phyloP scores from a whole-genome alignment of 805 yeast species.

The Priceomyces medius region DNA sequence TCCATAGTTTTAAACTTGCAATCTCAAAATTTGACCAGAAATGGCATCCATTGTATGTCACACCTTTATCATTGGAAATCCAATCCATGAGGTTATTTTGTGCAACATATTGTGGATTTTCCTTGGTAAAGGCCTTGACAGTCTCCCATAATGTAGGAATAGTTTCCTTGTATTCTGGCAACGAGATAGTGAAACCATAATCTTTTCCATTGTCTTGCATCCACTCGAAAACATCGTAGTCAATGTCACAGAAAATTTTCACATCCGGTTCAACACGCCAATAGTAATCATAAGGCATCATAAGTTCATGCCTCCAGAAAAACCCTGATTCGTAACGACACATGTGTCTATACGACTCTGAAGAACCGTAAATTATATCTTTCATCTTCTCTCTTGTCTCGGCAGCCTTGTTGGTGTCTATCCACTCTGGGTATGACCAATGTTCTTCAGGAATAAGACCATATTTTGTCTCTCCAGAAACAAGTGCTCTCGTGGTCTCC shows the following conservation, averaged over 20 bases:
- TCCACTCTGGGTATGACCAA: slow-evolving; percentile 83
- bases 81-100: slow-evolving; percentile 66
- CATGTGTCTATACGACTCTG: slow-evolving; percentile 81
- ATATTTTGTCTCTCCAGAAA: slow-evolving; percentile 72
- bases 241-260: slow-evolving; percentile 74
- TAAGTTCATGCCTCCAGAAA: slow-evolving; percentile 72
- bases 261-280: slow-evolving; percentile 93
- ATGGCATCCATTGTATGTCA: slow-evolving; percentile 74
- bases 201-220: slow-evolving; percentile 72
- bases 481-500: slow-evolving; percentile 58
- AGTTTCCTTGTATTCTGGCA: slow-evolving; percentile 80
- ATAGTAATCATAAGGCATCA: slow-evolving; percentile 78
- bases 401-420: slow-evolving; percentile 71
- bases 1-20: slow-evolving; percentile 69
- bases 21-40: slow-evolving; percentile 89
- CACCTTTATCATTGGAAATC: slow-evolving; percentile 65
- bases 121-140: slow-evolving; percentile 60
- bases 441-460: slow-evolving; percentile 80
- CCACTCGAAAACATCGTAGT: slow-evolving; percentile 80
- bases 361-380: slow-evolving; percentile 65
- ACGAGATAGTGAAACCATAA: slow-evolving; percentile 81
- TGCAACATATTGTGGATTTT: slow-evolving; percentile 57
- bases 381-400: slow-evolving; percentile 58
- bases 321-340: slow-evolving; percentile 88
- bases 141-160: slow-evolving; percentile 81